Evolutionary conservation across 2,329 filamentous ascomycete genomes (phyloP).

Genomic region (Talaromyces sp.): DNA sequence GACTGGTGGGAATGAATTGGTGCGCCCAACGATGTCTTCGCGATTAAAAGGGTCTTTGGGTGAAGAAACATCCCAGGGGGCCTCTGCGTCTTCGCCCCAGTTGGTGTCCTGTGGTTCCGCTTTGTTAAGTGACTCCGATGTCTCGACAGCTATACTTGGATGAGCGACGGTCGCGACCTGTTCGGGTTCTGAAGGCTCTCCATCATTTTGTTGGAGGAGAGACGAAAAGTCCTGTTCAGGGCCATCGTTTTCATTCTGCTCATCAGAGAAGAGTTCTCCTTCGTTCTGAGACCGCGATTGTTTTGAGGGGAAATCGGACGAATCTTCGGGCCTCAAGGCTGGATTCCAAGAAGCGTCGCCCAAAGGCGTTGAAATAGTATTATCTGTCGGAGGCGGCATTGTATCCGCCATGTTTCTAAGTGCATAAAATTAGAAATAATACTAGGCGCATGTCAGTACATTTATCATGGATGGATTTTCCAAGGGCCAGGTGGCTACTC

Average conservation of each 20-base stretch:
- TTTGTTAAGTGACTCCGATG: neutral
- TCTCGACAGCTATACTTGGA: neutral
- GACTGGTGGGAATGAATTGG: slow-evolving; percentile 16
- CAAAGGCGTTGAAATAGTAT: slow-evolving; percentile 10
- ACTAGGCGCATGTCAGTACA: slow-evolving; percentile 7
- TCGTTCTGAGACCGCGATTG: slow-evolving; percentile 11
- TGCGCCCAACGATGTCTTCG: slow-evolving; percentile 12
- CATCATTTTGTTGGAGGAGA: neutral
- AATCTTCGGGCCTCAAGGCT: slow-evolving; percentile 45
- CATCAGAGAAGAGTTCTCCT: neutral
- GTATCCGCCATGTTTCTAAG: slow-evolving; percentile 18
- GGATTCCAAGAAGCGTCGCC: slow-evolving; percentile 50
- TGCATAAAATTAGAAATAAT: slow-evolving; percentile 6
- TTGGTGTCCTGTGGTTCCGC: slow-evolving; percentile 2
- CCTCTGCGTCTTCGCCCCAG: slow-evolving; percentile 7
- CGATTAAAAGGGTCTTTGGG: slow-evolving; percentile 12
- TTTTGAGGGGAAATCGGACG: slow-evolving; percentile 15
- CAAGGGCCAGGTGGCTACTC: slow-evolving; percentile 15
- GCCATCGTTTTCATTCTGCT: neutral
- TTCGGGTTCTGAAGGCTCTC: neutral
- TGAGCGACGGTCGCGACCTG: neutral
- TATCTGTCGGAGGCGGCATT: slow-evolving; percentile 12
- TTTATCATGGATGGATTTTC: neutral
- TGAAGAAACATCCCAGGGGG: neutral
- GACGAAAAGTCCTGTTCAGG: neutral